These are phyloP conservation scores for Mortierella antarctica DNA, from an alignment of 192 early-diverging fungal species.

Conservation along the genomic window DNA sequence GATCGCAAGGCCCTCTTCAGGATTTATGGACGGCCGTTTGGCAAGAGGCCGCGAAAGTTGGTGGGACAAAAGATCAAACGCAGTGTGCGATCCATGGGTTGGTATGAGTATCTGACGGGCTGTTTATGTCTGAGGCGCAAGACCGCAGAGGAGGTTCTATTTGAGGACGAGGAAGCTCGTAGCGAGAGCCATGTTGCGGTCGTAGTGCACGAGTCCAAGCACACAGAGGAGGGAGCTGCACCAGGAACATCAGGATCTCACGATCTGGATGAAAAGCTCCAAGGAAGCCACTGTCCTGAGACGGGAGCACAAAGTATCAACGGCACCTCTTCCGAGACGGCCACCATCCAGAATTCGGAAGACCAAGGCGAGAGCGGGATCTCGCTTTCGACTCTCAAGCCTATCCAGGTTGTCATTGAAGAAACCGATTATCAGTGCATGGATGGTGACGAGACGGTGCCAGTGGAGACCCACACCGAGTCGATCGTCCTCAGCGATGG, in stretches of 20 bases:
- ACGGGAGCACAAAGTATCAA: not conserved
- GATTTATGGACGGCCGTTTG: conserved; percentile 43
- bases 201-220: not conserved
- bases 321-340: conserved; percentile 4
- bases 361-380: not conserved
- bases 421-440: not conserved
- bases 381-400: not conserved
- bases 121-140: conserved; percentile 23
- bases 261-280: no score
- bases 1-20: conserved; percentile 26
- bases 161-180: not conserved
- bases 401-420: conserved; percentile 1
- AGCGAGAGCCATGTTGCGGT: not conserved
- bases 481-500: not conserved
- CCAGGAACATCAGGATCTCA: no score
- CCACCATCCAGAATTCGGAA: not conserved
- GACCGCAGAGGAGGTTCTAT: conserved; percentile 26
- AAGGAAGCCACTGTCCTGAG: not conserved
- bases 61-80: conserved; percentile 4
- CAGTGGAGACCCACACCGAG: not conserved
- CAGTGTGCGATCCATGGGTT: not conserved
- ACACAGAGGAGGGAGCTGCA: no score
- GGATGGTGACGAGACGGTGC: not conserved
- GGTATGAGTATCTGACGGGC: conserved; percentile 24
- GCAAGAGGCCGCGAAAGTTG: conserved; percentile 25